Conservation (phyloP, 176 grass and related monocot species). For the Metroxylon sagu region DNA sequence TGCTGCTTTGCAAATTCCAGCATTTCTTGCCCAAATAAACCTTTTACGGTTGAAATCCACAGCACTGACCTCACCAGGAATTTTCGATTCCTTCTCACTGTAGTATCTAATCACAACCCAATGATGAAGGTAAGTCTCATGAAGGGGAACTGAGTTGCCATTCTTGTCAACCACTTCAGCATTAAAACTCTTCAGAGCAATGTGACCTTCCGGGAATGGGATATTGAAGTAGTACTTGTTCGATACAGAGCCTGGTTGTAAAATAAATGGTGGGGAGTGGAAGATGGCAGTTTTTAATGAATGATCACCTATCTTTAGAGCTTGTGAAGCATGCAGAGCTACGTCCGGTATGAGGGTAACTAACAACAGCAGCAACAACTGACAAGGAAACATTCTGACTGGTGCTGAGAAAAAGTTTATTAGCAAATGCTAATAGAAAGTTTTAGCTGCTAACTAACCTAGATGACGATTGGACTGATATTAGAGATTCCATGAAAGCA, state of each 20-base stretch:
- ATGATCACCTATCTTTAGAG: no score
- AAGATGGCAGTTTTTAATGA: constrained; percentile 43
- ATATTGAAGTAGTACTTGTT: constrained; percentile 49
- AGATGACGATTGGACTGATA: no score
- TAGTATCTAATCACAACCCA: constrained; percentile 57
- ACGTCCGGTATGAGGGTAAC: no score
- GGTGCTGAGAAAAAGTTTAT: no score
- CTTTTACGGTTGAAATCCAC: constrained; percentile 4
- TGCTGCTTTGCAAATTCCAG: constrained; percentile 43
- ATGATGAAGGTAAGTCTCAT: constrained; percentile 90
- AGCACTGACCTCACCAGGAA: neutral
- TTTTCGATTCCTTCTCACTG: neutral
- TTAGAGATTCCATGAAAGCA: no score
- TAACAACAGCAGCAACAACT: no score
- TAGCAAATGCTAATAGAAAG: no score
- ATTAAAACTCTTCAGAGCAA: constrained; percentile 71
- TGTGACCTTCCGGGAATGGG: constrained; percentile 57
- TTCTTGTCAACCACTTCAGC: constrained; percentile 67
- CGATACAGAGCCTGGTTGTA: constrained; percentile 51
- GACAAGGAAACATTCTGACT: no score
- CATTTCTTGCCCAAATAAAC: constrained; percentile 24
- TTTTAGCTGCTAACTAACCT: no score
- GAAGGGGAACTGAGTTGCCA: constrained; percentile 47
- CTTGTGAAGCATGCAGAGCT: no score
- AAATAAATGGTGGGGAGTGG: constrained; percentile 47